Evolutionary conservation across 2,329 filamentous ascomycete genomes (phyloP).

Genomic region (Pleoardoris graminearum): DNA sequence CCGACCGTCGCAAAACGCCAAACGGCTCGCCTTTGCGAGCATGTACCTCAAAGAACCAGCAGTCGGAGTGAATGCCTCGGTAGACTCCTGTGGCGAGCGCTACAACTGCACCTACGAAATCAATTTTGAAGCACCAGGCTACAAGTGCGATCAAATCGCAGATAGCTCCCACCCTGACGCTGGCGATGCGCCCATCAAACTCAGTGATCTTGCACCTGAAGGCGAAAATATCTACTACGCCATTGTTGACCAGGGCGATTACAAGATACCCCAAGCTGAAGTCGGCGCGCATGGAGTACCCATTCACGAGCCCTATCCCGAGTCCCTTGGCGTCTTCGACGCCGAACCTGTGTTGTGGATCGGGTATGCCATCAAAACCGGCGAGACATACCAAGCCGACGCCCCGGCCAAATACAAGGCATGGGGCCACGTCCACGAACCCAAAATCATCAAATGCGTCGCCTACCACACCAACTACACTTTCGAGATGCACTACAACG

Average conservation of each 20-base stretch:
- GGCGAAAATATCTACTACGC: slow-evolving; percentile 38
- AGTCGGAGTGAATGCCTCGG: slow-evolving; percentile 25
- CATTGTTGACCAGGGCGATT: slow-evolving; percentile 37
- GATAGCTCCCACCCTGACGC: slow-evolving; percentile 19
- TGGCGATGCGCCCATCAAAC: slow-evolving; percentile 32
- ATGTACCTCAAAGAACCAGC: slow-evolving; percentile 40
- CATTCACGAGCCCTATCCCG: slow-evolving; percentile 25
- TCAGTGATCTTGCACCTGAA: slow-evolving; percentile 35
- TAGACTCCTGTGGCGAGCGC: slow-evolving; percentile 34
- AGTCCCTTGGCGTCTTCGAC: slow-evolving; percentile 36
- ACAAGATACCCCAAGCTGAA: slow-evolving; percentile 33
- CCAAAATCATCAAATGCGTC: slow-evolving; percentile 42
- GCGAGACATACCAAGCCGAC: slow-evolving; percentile 22
- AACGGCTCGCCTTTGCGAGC: slow-evolving; percentile 35
- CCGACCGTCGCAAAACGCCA: slow-evolving; percentile 41
- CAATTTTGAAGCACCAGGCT: slow-evolving; percentile 41
- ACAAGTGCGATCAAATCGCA: slow-evolving; percentile 39
- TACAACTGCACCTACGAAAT: slow-evolving; percentile 45
- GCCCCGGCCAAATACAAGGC: slow-evolving; percentile 30
- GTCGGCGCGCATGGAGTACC: slow-evolving; percentile 29
- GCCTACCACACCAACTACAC: slow-evolving; percentile 44
- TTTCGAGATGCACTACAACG: slow-evolving; percentile 35
- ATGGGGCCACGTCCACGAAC: slow-evolving; percentile 38
- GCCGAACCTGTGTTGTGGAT: slow-evolving; percentile 44
- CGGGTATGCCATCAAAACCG: slow-evolving; percentile 39